Conservation (phyloP, 148 eudicot species). For the Amaranthus cruentus region DNA sequence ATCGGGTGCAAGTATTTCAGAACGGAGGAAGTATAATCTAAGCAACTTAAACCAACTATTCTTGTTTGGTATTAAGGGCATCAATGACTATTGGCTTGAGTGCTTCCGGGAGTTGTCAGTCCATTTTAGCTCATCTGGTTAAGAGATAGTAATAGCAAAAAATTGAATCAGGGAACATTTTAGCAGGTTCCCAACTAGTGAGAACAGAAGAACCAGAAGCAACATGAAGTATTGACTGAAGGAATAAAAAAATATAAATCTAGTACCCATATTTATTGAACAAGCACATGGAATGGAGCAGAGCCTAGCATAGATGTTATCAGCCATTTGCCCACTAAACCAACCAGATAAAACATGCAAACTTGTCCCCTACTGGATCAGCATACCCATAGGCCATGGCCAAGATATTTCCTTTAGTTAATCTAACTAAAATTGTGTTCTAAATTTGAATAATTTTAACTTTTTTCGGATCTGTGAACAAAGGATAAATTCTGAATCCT, state of each 20-base stretch:
- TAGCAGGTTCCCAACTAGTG: conserved; percentile 1
- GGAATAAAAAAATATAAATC: background rate
- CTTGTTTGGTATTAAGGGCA: conserved; percentile 3
- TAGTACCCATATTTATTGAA: background rate
- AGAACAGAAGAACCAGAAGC: background rate
- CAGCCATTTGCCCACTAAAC: conserved; percentile 12
- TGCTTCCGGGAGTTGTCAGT: background rate
- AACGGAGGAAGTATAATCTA: background rate
- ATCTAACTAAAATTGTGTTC: background rate
- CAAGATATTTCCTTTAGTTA: background rate
- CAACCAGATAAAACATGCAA: conserved; percentile 11
- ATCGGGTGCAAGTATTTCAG: no score
- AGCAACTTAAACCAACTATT: conserved; percentile 10
- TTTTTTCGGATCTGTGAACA: background rate
- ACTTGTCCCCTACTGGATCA: background rate
- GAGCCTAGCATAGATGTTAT: conserved; percentile 6
- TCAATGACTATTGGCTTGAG: conserved; percentile 3
- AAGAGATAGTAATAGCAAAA: background rate
- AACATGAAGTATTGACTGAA: background rate
- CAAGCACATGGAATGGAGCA: conserved; percentile 9
- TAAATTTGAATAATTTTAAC: background rate
- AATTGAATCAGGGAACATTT: background rate
- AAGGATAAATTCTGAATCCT: background rate
- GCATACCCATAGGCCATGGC: background rate
- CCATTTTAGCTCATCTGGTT: conserved; percentile 16